phyloP scores from a whole-genome alignment of 257 asterid genomes.

The Lithospermum erythrorhizon region DNA sequence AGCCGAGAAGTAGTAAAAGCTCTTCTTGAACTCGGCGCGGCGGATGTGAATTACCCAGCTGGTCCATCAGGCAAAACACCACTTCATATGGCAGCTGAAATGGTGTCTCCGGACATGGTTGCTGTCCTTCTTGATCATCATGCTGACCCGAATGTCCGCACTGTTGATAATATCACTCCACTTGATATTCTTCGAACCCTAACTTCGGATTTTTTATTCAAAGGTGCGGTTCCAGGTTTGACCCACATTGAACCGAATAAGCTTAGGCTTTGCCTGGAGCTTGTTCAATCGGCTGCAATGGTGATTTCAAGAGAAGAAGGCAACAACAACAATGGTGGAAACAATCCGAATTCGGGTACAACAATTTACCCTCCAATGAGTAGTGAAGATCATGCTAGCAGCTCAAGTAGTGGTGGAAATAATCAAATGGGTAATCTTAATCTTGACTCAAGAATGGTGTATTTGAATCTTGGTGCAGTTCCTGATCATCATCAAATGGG shows the following conservation, averaged over 20 bases:
- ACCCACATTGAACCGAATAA: constrained; percentile 77
- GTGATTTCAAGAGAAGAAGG: constrained; percentile 88
- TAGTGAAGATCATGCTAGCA: constrained; percentile 30
- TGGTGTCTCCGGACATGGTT: constrained; percentile 98
- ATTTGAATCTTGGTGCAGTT: constrained; percentile 60
- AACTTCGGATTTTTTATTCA: constrained; percentile 80
- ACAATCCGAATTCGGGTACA: constrained; percentile 17
- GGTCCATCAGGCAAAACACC: constrained; percentile 85
- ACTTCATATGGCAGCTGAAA: constrained; percentile 80
- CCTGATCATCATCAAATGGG: constrained; percentile 18
- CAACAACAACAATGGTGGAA: constrained; percentile 7
- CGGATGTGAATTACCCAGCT: constrained; percentile 82
- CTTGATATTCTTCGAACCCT: constrained; percentile 79
- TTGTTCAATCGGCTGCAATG: constrained; percentile 89
- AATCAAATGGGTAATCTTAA: constrained; percentile 24
- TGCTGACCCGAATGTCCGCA: constrained; percentile 81
- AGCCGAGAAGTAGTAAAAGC: constrained; percentile 87
- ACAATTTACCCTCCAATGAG: constrained; percentile 53
- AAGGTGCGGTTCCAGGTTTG: constrained; percentile 83
- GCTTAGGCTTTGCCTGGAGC: constrained; percentile 74
- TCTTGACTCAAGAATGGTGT: constrained; percentile 73
- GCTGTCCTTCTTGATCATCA: constrained; percentile 92
- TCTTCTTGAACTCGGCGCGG: constrained; percentile 83
- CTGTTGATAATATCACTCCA: constrained; percentile 74
- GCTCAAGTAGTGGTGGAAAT: constrained; percentile 26